phyloP scores from a whole-genome alignment of 2,329 filamentous ascomycete species.

The Tricladium varicosporioides region DNA sequence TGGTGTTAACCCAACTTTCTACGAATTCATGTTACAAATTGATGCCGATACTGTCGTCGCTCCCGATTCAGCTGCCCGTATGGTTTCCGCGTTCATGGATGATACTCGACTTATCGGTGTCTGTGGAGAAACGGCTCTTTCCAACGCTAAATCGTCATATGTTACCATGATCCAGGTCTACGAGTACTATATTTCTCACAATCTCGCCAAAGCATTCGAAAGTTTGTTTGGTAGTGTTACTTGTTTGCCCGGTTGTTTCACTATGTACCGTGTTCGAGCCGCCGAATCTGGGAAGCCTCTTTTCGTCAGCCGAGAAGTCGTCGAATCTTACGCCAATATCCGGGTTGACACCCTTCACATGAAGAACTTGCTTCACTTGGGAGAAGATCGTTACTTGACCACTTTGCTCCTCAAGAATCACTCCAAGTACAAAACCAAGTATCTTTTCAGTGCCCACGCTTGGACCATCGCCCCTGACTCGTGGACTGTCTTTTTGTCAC shows the following conservation, averaged over 20 bases:
- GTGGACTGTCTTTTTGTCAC: slow-evolving; percentile 92
- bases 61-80: slow-evolving; percentile 83
- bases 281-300: slow-evolving; percentile 93
- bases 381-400: slow-evolving; percentile 96
- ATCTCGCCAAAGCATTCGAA: slow-evolving; percentile 94
- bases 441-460: slow-evolving; percentile 85
- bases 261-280: slow-evolving; percentile 96
- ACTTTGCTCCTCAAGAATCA: slow-evolving; percentile 92
- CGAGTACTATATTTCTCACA: slow-evolving; percentile 99
- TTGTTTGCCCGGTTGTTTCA: slow-evolving; percentile 97
- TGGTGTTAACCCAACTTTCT: slow-evolving; percentile 96
- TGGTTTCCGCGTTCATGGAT: slow-evolving; percentile 86
- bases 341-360: slow-evolving; percentile 97
- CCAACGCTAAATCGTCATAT: slow-evolving; percentile 89
- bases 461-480: slow-evolving; percentile 97
- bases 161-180: slow-evolving; percentile 99
- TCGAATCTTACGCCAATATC: slow-evolving; percentile 85
- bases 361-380: slow-evolving; percentile 96
- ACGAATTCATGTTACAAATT: slow-evolving; percentile 94
- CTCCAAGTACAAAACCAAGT: slow-evolving; percentile 96
- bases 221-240: slow-evolving; percentile 96
- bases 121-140: slow-evolving; percentile 91
- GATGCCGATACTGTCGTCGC: slow-evolving; percentile 96
- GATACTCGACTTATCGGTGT: slow-evolving; percentile 92
- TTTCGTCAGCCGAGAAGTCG: slow-evolving; percentile 90